Conservation (phyloP, 345 rosid genomes). For the Syzygium grande region DNA sequence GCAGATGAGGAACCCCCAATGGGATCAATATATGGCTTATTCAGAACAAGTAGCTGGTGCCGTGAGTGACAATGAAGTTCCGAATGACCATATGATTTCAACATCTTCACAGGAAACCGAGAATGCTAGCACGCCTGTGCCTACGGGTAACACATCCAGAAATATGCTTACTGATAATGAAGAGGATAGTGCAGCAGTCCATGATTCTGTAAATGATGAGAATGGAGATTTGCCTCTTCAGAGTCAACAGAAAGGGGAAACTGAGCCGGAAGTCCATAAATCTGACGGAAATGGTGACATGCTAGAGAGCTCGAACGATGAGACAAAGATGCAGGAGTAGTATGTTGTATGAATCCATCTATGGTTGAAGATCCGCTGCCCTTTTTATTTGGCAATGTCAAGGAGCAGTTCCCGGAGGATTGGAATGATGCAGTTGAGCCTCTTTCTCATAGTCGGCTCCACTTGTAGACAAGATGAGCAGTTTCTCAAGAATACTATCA, state of each 20-base stretch:
- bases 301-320: slow-evolving; percentile 15
- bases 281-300: background rate
- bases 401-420: background rate
- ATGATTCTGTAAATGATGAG: slow-evolving; percentile 15
- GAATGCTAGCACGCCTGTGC: slow-evolving; percentile 27
- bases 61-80: background rate
- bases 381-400: background rate
- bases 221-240: slow-evolving; percentile 13
- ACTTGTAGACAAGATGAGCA: background rate
- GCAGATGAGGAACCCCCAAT: slow-evolving; percentile 33
- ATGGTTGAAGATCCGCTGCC: background rate
- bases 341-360: background rate
- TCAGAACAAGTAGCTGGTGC: slow-evolving; percentile 3
- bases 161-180: slow-evolving; percentile 4
- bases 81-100: background rate
- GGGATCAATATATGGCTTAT: slow-evolving; percentile 32
- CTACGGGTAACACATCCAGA: slow-evolving; percentile 16
- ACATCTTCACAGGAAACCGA: background rate
- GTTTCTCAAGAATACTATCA: background rate
- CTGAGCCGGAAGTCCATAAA: slow-evolving; percentile 5
- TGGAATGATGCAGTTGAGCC: background rate
- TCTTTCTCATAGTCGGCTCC: background rate
- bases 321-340: background rate
- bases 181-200: slow-evolving; percentile 20
- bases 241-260: slow-evolving; percentile 5